Evolutionary conservation across 169 alveolate genomes (phyloP).

Genomic region (Cytauxzoon felis): DNA sequence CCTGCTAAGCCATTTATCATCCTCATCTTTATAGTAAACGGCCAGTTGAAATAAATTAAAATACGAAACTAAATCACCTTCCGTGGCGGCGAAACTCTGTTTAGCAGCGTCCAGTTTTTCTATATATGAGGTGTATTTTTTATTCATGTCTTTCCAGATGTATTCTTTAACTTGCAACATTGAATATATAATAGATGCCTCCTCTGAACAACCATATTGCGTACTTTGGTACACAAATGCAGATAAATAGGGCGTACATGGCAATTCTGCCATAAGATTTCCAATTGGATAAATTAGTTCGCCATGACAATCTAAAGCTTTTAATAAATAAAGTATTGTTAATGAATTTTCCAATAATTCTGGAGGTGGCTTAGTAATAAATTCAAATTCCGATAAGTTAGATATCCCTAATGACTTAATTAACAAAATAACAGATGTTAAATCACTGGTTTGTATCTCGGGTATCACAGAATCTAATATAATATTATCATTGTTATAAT

Average conservation of each 20-base stretch:
- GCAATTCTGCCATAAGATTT: slow-evolving; percentile 55
- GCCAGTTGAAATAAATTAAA: slow-evolving; percentile 58
- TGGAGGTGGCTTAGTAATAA: slow-evolving; percentile 49
- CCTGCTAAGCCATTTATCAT: slow-evolving; percentile 35
- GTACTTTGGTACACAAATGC: slow-evolving; percentile 39
- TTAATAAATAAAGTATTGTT: slow-evolving; percentile 34
- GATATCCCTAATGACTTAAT: slow-evolving; percentile 46
- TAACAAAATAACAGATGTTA: slow-evolving; percentile 28
- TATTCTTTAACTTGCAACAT: slow-evolving; percentile 43
- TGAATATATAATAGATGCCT: slow-evolving; percentile 53
- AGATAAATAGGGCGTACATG: slow-evolving; percentile 42
- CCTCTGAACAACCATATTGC: slow-evolving; percentile 55
- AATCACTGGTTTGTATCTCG: slow-evolving; percentile 57
- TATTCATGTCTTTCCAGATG: slow-evolving; percentile 12
- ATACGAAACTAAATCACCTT: slow-evolving; percentile 60
- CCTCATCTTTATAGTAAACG: slow-evolving; percentile 53
- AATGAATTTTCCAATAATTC: slow-evolving; percentile 49
- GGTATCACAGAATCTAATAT: slow-evolving; percentile 39
- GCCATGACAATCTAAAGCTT: slow-evolving; percentile 49
- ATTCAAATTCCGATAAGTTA: slow-evolving; percentile 46
- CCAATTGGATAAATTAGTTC: slow-evolving; percentile 54
- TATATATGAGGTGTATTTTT: slow-evolving; percentile 8
- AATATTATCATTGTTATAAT: slow-evolving; percentile 9
- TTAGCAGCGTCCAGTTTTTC: slow-evolving; percentile 51
- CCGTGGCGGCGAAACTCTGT: slow-evolving; percentile 52